Evolutionary conservation across 1,284 basidiomycete species (phyloP), one percentile per base, ranked within the genome.

Genomic region (Tylopilus orsonianus): DNA sequence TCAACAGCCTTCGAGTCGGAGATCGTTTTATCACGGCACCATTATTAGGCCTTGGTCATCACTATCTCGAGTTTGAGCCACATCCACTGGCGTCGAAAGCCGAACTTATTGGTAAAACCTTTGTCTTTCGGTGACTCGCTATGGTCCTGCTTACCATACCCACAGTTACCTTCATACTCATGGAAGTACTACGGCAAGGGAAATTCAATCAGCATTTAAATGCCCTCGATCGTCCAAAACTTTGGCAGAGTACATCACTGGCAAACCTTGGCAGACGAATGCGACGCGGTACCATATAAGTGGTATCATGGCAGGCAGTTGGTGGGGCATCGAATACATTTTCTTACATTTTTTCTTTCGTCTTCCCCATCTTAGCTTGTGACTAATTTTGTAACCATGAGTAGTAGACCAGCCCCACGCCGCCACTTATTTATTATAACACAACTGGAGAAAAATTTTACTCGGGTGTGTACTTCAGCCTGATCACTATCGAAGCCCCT

Each of bases 131-230:
- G 43, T 38, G 13, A 30, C 20, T 30, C n/a, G 19, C 12, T 27
- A 12, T 3, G 16, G 3, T 34, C 12, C 22, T 39, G 38, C 54
- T 36, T 12, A 63, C 35, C 29, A 10, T 12, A 30, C 39, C 39
- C n/a, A 20, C 51, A 81, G 79, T 80, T 12, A 78, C 77, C 5
- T 81, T 80, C 59, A 65, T 81, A 30, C 73, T 81, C 60, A 75
- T 81, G 72, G 80, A 81, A 59, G 75, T 80, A 24, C 62, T 81
- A 22, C 75, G 79, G 22, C 69, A 78, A 44, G 74, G 77, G 27
- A 74, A 75, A 29, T 81, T 81, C 57, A 60, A 60, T 46, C 70
- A 76, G 14, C 72, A 71, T 29, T 69, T 72, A 8, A 77, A 72
- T 48, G 62, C 64, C 5, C 71, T 74, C 34, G 70, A 74, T 44